These are phyloP conservation scores for Allomyces arbusculus DNA, from an alignment of 192 early-diverging fungal species.

Conservation along the genomic window DNA sequence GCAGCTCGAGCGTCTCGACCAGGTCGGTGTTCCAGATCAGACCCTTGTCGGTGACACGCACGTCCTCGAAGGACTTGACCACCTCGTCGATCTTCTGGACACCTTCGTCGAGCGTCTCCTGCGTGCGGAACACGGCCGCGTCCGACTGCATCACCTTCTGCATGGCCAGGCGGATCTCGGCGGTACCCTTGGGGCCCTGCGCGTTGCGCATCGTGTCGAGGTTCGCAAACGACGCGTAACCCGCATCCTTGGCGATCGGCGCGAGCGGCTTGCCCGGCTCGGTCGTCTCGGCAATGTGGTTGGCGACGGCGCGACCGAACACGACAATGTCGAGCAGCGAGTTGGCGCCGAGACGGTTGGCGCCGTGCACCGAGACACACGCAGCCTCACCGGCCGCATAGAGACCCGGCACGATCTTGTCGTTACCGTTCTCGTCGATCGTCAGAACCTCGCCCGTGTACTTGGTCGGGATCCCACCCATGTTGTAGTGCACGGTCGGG, in stretches of 20 bases:
- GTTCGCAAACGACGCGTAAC: conserved; percentile 76
- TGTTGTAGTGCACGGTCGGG: conserved; percentile 98
- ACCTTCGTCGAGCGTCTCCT: conserved; percentile 72
- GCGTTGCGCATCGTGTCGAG: conserved; percentile 83
- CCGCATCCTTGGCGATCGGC: conserved; percentile 62
- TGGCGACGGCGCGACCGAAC: conserved; percentile 88
- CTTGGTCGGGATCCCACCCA: conserved; percentile 95
- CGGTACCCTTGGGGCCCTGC: conserved; percentile 54
- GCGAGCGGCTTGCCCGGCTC: conserved; percentile 71
- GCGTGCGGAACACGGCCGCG: conserved; percentile 92
- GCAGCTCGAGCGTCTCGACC: conserved; percentile 87
- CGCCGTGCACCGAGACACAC: conserved; percentile 95
- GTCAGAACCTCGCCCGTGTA: conserved; percentile 92
- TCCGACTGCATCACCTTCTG: conserved; percentile 96
- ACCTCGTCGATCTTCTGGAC: conserved; percentile 68
- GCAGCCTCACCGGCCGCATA: conserved; percentile 97
- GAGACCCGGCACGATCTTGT: conserved; percentile 82
- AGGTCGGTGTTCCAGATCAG: conserved; percentile 99
- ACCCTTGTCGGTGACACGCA: conserved; percentile 73
- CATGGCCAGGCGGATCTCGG: conserved; percentile 80
- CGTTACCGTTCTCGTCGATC: conserved; percentile 54
- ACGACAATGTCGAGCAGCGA: conserved; percentile 95
- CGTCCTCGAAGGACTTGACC: conserved; percentile 52
- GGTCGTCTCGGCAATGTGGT: conserved; percentile 78
- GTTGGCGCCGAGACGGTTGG: conserved; percentile 95